Evolutionary conservation across 352 stramenopile genomes (phyloP).

Genomic region (Pythium brachiatum): DNA sequence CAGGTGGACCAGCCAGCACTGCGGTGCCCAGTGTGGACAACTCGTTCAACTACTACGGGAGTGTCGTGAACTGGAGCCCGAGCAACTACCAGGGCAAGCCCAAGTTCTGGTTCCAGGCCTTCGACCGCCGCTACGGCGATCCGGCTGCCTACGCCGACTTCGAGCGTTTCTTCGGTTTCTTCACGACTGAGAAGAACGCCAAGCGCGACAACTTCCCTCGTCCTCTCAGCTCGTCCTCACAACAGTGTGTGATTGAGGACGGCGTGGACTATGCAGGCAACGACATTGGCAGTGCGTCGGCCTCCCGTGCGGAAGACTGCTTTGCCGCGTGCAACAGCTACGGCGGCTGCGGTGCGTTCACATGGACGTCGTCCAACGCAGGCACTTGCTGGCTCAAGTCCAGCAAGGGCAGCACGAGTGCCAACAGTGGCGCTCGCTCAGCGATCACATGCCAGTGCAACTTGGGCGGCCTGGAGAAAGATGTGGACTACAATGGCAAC

Average conservation of each 20-base stretch:
- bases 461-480: not conserved
- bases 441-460: not conserved
- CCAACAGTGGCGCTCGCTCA: not conserved
- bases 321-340: constrained; percentile 8
- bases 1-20: constrained; percentile 11
- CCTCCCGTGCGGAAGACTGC: not conserved
- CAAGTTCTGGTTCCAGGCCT: constrained; percentile 41
- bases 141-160: constrained; percentile 13
- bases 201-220: constrained; percentile 28
- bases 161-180: constrained; percentile 39
- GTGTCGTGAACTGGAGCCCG: constrained; percentile 29
- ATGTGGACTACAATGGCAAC: not conserved
- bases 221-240: not conserved
- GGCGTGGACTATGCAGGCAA: constrained; percentile 11
- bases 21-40: constrained; percentile 21
- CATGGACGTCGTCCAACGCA: constrained; percentile 9
- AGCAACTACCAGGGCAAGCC: constrained; percentile 12
- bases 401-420: not conserved
- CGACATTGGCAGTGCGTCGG: constrained; percentile 6
- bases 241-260: constrained; percentile 5
- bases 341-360: constrained; percentile 15
- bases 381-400: constrained; percentile 28
- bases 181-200: constrained; percentile 19
- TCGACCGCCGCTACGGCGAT: constrained; percentile 35
- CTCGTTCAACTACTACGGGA: constrained; percentile 32